Percentiles rank a stretch among this genome's conserved stretches.
phyloP scores from a whole-genome alignment of 805 yeast species.

The Hanseniaspora opuntiae region DNA sequence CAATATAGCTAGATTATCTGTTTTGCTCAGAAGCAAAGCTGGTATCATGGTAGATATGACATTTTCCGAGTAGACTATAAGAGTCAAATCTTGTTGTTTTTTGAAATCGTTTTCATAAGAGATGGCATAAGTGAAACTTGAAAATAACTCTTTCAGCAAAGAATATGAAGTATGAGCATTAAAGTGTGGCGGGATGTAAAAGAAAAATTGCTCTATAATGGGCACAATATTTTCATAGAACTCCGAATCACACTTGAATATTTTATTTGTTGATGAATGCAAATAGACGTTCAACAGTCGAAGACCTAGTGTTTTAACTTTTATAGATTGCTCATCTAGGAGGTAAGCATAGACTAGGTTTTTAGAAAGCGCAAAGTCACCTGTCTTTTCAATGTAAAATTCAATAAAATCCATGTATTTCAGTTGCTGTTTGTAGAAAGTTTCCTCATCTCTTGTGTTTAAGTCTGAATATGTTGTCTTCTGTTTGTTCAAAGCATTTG shows the following conservation, averaged over 20 bases:
- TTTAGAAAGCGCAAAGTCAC: background rate
- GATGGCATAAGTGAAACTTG: background rate
- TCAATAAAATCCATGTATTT: background rate
- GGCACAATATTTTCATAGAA: background rate
- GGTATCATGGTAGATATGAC: background rate
- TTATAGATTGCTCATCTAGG: background rate
- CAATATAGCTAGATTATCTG: background rate
- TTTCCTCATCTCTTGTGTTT: background rate
- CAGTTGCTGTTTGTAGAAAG: background rate
- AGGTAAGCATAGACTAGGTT: background rate
- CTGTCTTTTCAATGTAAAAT: background rate
- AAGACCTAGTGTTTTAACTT: conserved; percentile 1
- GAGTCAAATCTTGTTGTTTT: background rate
- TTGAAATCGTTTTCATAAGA: background rate
- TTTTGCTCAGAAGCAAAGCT: background rate
- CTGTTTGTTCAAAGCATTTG: conserved; percentile 1
- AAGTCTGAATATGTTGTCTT: background rate
- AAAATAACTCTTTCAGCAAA: background rate
- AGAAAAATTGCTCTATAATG: conserved; percentile 5
- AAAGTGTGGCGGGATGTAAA: conserved; percentile 6
- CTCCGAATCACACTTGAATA: background rate
- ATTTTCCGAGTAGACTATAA: conserved; percentile 6
- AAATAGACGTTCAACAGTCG: background rate
- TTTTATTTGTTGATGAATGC: background rate
- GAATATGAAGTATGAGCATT: background rate